These are phyloP conservation scores for Microbotryum silenes-acaulis DNA, from an alignment of 1,284 basidiomycete species.

Conservation along the genomic window DNA sequence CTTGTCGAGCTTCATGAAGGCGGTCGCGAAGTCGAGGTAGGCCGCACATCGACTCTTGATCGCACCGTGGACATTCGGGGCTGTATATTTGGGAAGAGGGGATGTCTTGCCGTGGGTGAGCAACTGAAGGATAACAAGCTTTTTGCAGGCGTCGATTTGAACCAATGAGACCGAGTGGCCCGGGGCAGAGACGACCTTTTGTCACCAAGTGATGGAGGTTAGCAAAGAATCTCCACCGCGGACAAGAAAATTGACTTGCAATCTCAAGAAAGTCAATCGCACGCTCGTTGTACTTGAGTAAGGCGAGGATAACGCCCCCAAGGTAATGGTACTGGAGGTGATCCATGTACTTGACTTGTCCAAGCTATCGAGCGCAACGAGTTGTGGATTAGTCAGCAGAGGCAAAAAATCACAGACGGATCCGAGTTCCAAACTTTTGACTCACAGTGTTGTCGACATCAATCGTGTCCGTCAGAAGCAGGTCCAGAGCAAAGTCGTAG, in stretches of 20 bases:
- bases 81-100: slow-evolving; percentile 60
- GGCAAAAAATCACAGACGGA: neutral
- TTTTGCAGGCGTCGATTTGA: slow-evolving; percentile 78
- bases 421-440: neutral
- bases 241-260: slow-evolving; percentile 36
- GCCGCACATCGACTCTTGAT: slow-evolving; percentile 49
- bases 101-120: slow-evolving; percentile 61
- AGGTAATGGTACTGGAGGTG: slow-evolving; percentile 68
- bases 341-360: slow-evolving; percentile 56
- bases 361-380: slow-evolving; percentile 22
- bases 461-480: slow-evolving; percentile 18
- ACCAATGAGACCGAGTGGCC: slow-evolving; percentile 57
- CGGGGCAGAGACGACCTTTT: slow-evolving; percentile 56
- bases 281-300: slow-evolving; percentile 54
- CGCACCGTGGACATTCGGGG: slow-evolving; percentile 50
- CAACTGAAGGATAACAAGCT: slow-evolving; percentile 64
- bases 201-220: neutral
- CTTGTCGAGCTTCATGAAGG: slow-evolving; percentile 53
- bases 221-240: neutral
- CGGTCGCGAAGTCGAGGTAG: slow-evolving; percentile 54
- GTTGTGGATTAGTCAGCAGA: neutral
- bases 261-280: slow-evolving; percentile 69
- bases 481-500: slow-evolving; percentile 4
- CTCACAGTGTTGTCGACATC: slow-evolving; percentile 30
- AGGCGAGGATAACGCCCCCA: slow-evolving; percentile 57